Percentiles rank a stretch among this genome's conserved stretches.
Evolutionary conservation across 208 protist species (phyloP).

Genomic region (Leishmania mexicana): DNA sequence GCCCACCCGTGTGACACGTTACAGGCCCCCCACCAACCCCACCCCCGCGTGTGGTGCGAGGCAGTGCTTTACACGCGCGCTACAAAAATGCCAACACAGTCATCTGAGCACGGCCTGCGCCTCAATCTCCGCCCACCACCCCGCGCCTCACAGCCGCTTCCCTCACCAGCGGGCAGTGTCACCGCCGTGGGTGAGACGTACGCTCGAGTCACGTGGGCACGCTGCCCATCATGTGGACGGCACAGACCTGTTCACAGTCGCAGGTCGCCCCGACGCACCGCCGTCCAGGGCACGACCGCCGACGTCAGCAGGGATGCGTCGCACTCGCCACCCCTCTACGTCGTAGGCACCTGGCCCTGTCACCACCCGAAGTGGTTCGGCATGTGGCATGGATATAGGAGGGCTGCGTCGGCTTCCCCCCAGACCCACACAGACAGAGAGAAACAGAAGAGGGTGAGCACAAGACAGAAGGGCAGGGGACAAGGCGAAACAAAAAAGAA

Average conservation of each 20-base stretch:
- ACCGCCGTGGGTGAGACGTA: no score
- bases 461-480: not conserved
- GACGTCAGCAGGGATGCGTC: no score
- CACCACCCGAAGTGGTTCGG: no score
- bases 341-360: no score
- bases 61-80: not conserved
- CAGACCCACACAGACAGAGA: not conserved
- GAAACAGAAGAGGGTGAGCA: conserved; percentile 1
- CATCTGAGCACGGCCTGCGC: not conserved
- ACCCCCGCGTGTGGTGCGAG: not conserved
- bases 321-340: no score
- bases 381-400: no score
- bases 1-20: not conserved
- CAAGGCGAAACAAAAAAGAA: not conserved
- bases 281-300: no score
- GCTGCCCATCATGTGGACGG: no score
- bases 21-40: not conserved
- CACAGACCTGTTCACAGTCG: no score
- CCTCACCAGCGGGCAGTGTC: not conserved
- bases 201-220: no score
- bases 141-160: not conserved
- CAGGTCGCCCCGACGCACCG: no score
- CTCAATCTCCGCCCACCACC: not conserved
- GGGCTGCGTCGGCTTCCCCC: no score
- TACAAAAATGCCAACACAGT: not conserved